These are phyloP conservation scores for Hortiboletus campestris DNA, from an alignment of 768 basidiomycete genomes.

Conservation along the genomic window DNA sequence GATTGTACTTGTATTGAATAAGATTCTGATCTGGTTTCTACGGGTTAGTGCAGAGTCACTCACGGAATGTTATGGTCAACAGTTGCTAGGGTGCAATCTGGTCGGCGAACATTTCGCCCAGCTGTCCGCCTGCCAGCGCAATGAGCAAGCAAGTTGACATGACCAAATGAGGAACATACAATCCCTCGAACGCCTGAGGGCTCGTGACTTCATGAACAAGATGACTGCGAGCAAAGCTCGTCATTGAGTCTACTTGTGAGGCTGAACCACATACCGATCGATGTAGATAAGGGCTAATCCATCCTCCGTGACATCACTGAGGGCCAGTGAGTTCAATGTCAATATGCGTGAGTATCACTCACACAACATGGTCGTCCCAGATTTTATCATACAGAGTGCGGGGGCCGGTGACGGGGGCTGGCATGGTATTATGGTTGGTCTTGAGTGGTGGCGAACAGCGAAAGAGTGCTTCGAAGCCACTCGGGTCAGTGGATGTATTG, in stretches of 20 bases:
- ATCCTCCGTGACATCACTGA: constrained; percentile 69
- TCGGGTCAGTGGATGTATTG: neutral
- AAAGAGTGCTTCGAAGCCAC: neutral
- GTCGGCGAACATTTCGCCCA: constrained; percentile 71
- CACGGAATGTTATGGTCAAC: constrained; percentile 88
- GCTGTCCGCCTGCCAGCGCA: constrained; percentile 57
- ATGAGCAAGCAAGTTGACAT: constrained; percentile 10
- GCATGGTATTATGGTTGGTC: constrained; percentile 39
- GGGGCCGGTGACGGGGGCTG: constrained; percentile 55
- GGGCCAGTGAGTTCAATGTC: constrained; percentile 8
- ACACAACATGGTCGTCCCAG: constrained; percentile 97
- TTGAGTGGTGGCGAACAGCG: neutral
- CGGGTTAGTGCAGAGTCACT: constrained; percentile 28
- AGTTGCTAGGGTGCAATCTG: constrained; percentile 87
- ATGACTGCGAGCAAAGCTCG: constrained; percentile 35
- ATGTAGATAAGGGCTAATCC: constrained; percentile 83
- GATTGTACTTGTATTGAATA: constrained; percentile 47
- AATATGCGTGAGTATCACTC: constrained; percentile 28
- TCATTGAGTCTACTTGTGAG: neutral
- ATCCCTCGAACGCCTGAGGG: constrained; percentile 88
- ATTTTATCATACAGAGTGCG: constrained; percentile 98
- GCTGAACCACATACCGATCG: constrained; percentile 51
- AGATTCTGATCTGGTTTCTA: neutral
- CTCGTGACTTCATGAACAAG: constrained; percentile 92
- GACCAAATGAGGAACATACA: constrained; percentile 43